phyloP scores from a whole-genome alignment of 306 rosid species.

The Ceratonia siliqua region DNA sequence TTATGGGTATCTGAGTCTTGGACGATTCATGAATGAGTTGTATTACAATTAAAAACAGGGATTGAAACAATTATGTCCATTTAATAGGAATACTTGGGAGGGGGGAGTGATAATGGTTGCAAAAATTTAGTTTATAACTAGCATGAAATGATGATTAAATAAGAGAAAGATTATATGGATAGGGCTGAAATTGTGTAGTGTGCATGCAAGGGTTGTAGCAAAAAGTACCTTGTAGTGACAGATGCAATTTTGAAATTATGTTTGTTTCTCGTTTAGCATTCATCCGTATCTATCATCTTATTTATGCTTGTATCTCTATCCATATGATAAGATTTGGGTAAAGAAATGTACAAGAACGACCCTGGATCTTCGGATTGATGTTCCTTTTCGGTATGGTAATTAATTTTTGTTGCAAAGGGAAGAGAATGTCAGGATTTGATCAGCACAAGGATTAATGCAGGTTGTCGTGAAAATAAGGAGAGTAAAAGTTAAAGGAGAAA shows the following conservation, averaged over 20 bases:
- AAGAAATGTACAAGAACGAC: background rate
- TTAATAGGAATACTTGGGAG: background rate
- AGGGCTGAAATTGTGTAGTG: background rate
- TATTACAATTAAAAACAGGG: background rate
- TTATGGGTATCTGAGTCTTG: background rate
- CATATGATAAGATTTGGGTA: background rate
- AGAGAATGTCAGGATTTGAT: background rate
- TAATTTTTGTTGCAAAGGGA: background rate
- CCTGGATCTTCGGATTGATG: background rate
- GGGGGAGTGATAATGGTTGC: background rate
- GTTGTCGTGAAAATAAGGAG: no score
- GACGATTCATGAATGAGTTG: slow-evolving; percentile 4
- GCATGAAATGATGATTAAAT: background rate
- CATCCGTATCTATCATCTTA: background rate
- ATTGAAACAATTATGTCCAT: background rate
- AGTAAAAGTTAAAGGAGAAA: no score
- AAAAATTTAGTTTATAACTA: background rate
- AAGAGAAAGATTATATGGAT: background rate
- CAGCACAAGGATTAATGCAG: background rate
- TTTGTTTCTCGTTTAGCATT: background rate
- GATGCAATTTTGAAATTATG: background rate
- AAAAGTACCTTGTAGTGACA: background rate
- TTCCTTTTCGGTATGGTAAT: background rate
- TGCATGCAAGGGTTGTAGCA: background rate
- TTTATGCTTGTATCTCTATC: background rate